A percentile compares a stretch with the other conserved stretches of the same genome.
Conservation (phyloP, 1,284 basidiomycete genomes). For the Tilletia walkeri region DNA sequence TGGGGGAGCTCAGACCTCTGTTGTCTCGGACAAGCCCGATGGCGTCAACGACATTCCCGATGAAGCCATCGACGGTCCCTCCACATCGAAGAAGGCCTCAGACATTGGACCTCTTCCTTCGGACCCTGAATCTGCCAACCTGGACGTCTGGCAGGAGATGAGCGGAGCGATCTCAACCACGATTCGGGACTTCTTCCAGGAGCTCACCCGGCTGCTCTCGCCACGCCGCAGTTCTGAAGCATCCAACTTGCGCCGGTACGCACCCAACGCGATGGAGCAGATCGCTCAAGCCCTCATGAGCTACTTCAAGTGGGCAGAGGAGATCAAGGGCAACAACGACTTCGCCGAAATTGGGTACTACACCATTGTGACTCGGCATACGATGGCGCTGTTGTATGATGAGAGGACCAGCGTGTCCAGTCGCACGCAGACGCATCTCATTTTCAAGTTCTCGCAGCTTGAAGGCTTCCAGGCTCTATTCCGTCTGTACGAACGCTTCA, state of each 20-base stretch:
- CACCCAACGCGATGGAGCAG: conserved; percentile 67
- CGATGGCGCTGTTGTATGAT: conserved; percentile 75
- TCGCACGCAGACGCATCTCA: conserved; percentile 76
- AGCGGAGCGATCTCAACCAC: conserved; percentile 13
- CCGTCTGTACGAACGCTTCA: conserved; percentile 65
- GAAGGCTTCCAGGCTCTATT: conserved; percentile 74
- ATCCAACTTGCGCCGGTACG: conserved; percentile 59
- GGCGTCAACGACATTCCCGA: conserved; percentile 21
- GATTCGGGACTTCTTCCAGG: conserved; percentile 68
- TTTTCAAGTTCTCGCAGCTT: conserved; percentile 70
- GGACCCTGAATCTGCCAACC: conserved; percentile 1
- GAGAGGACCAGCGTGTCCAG: conserved; percentile 61
- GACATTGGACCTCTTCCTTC: background rate
- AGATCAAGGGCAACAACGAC: conserved; percentile 59
- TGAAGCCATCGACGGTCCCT: background rate
- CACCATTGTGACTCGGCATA: conserved; percentile 73
- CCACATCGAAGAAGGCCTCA: background rate
- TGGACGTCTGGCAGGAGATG: conserved; percentile 15
- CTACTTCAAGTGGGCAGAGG: conserved; percentile 66
- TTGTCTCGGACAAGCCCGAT: conserved; percentile 13
- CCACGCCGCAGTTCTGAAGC: conserved; percentile 74
- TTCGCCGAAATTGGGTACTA: conserved; percentile 49
- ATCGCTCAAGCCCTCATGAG: conserved; percentile 73
- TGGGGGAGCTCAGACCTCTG: conserved; percentile 24
- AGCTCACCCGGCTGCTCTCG: conserved; percentile 78